A percentile compares a stretch with the other conserved stretches of the same genome.
Conservation (phyloP, 2,329 filamentous ascomycete genomes). For the Aspergillus fumigatiaffinis region DNA sequence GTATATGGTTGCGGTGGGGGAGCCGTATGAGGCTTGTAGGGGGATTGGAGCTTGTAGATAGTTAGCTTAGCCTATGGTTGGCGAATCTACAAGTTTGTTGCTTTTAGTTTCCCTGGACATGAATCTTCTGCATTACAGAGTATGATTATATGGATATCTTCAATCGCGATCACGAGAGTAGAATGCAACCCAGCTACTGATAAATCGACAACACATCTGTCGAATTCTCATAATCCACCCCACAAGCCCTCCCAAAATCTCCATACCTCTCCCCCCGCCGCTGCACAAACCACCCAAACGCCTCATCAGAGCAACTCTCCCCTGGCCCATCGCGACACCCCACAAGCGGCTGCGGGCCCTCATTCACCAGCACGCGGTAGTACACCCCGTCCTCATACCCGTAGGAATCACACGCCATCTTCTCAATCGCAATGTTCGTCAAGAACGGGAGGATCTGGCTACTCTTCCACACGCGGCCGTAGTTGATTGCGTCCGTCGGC, state of each 20-base stretch:
- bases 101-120: too few species aligned
- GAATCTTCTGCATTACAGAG: too few species aligned
- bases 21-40: background rate
- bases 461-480: constrained; percentile 60
- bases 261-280: constrained; percentile 33
- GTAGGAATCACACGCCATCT: constrained; percentile 58
- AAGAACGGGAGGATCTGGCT: constrained; percentile 63
- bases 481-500: constrained; percentile 60
- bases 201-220: background rate
- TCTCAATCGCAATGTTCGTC: constrained; percentile 63
- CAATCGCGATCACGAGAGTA: background rate
- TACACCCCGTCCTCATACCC: constrained; percentile 54
- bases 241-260: constrained; percentile 6
- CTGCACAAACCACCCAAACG: constrained; percentile 43
- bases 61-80: background rate
- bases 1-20: background rate
- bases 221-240: background rate
- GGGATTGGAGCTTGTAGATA: background rate
- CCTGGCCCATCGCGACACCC: constrained; percentile 49
- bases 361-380: constrained; percentile 51
- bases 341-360: constrained; percentile 47
- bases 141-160: too few species aligned
- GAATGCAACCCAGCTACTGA: background rate
- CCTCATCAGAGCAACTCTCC: constrained; percentile 46
- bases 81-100: too few species aligned